Evolutionary conservation across 2,329 filamentous ascomycete species (phyloP).

Genomic region (Chrysoporthe cubensis): DNA sequence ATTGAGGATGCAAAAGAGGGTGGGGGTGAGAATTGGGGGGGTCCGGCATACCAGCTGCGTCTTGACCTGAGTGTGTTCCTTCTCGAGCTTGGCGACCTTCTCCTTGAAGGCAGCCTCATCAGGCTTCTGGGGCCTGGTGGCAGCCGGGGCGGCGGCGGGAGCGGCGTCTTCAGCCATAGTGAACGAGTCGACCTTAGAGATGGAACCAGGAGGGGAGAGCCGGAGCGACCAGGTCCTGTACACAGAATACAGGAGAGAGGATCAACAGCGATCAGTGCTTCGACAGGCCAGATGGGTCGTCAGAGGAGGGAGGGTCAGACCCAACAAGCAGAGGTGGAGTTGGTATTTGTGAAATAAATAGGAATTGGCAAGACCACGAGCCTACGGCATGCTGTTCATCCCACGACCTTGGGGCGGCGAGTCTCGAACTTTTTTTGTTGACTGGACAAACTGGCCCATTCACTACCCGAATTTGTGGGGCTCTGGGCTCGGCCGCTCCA

Average conservation of each 20-base stretch:
- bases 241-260: conserved; percentile 11
- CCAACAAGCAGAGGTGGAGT: conserved; percentile 18
- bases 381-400: no score
- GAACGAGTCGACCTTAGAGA: conserved; percentile 27
- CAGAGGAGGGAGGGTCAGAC: not conserved
- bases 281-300: not conserved
- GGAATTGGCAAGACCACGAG: conserved; percentile 6
- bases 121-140: conserved; percentile 77
- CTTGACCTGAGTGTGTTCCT: conserved; percentile 79
- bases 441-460: conserved; percentile 30
- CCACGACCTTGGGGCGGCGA: not conserved
- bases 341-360: conserved; percentile 17
- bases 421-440: conserved; percentile 34
- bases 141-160: conserved; percentile 50
- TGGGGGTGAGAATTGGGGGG: not conserved
- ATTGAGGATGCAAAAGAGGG: not conserved
- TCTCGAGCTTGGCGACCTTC: conserved; percentile 78
- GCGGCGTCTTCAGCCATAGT: conserved; percentile 50
- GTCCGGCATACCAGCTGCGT: conserved; percentile 49
- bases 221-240: conserved; percentile 20
- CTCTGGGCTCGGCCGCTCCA: not conserved
- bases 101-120: conserved; percentile 85
- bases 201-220: conserved; percentile 21
- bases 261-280: conserved; percentile 1
- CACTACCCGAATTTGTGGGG: conserved; percentile 1